Evolutionary conservation across 768 basidiomycete species (phyloP).

Genomic region (Clathrus columnatus): DNA sequence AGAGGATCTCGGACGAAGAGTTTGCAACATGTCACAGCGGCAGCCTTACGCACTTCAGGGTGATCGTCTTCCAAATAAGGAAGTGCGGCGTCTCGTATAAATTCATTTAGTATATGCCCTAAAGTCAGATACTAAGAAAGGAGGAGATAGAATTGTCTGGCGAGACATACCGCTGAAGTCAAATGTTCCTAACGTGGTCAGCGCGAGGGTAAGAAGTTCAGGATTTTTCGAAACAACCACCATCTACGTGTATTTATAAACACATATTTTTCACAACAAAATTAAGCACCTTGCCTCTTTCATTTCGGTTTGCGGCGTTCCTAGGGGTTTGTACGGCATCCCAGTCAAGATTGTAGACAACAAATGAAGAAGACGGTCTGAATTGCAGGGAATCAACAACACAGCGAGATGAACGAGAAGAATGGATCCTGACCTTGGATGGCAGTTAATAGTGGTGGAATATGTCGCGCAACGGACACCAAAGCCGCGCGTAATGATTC

Average conservation of each 20-base stretch:
- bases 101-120: conserved; percentile 94
- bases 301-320: conserved; percentile 62
- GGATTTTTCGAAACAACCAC: conserved; percentile 50
- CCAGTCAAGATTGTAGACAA: conserved; percentile 75
- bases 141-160: not conserved
- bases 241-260: conserved; percentile 22
- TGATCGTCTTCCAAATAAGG: conserved; percentile 93
- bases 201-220: conserved; percentile 70
- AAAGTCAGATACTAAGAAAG: conserved; percentile 6
- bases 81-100: conserved; percentile 83
- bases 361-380: conserved; percentile 85
- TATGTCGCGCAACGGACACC: conserved; percentile 73
- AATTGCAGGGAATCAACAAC: not conserved
- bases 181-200: conserved; percentile 81
- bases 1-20: conserved; percentile 94
- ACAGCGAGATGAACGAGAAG: not conserved
- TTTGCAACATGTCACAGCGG: conserved; percentile 85
- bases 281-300: conserved; percentile 19
- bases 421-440: conserved; percentile 63
- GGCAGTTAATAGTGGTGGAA: conserved; percentile 82
- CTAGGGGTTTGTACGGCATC: conserved; percentile 79
- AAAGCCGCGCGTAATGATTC: conserved; percentile 82
- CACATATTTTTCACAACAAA: not conserved
- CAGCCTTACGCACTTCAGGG: conserved; percentile 77
- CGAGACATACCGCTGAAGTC: conserved; percentile 74